A percentile compares a stretch with the other conserved stretches of the same genome.
Conservation (phyloP, 164 flowering plant genomes). For the Vitis cinerea region DNA sequence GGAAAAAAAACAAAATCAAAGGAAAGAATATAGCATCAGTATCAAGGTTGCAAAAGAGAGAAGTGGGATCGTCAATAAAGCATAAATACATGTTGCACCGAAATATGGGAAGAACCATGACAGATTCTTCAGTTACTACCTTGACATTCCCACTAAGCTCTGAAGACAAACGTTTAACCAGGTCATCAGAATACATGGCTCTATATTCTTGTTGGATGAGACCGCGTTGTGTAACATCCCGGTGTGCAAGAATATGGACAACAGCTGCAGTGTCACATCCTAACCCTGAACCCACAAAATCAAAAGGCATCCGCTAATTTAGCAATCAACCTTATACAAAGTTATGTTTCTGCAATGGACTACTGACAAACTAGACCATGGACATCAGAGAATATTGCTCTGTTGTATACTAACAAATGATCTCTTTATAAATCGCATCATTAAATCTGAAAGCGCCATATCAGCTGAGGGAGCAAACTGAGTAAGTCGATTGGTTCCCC, state of each 20-base stretch:
- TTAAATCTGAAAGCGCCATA: too few relatives aligned
- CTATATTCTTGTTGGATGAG: slow-evolving; percentile 68
- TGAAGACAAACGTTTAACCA: slow-evolving; percentile 50
- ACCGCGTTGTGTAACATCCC: slow-evolving; percentile 65
- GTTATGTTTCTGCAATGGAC: not conserved
- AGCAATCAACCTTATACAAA: not conserved
- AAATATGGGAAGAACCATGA: not conserved
- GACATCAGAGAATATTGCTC: not conserved
- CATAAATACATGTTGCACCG: too few relatives aligned
- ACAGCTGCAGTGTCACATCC: slow-evolving; percentile 73
- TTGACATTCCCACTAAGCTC: slow-evolving; percentile 67
- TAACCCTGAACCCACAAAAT: slow-evolving; percentile 44
- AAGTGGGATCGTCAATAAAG: too few relatives aligned
- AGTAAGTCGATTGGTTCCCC: too few relatives aligned
- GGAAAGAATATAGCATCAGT: not conserved
- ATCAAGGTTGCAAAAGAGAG: too few relatives aligned
- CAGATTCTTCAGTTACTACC: slow-evolving; percentile 35
- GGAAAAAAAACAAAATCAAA: not conserved
- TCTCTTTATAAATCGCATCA: too few relatives aligned
- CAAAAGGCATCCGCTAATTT: not conserved
- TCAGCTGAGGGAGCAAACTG: too few relatives aligned
- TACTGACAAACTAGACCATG: not conserved
- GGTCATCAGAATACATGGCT: slow-evolving; percentile 52
- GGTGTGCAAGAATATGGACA: slow-evolving; percentile 62
- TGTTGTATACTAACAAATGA: not conserved